Base-by-base conservation (phyloP, 2,329 filamentous ascomycete species). In the Tolypocladium nubicola region DNA sequence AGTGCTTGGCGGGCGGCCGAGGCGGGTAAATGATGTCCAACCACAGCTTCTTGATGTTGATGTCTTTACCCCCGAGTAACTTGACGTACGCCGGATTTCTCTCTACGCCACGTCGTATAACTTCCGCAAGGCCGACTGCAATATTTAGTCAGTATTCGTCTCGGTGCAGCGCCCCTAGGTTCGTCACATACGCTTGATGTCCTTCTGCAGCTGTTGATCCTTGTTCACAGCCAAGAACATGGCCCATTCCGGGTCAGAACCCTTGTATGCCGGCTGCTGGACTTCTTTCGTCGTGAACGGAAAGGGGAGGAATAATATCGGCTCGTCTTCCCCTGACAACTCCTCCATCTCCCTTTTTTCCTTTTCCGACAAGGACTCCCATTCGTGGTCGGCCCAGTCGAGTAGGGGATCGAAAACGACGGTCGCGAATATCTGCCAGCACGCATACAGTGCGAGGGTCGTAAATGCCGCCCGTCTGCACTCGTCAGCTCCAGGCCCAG, bases 221-320 rank as follows among this genome's bases (percentile, higher is more conserved):
- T 77, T 77, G 60, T 77, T 81, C n/a, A 87, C 72, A 57, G 78
- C 78, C 19, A 84, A 65, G 61, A 85, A 88, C 53, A 76, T 74
- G 60, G 76, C 72, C 83, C 82, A 88, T 67, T 88, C 86, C 3
- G 84, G 84, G 62, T 86, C 83, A 33, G 72, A 73, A 55, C 77
- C 77, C 59, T 73, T 75, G 65, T 85, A 86, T 2, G 78, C 79
- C 37, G 70, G 66, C 37, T 77, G 75, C 19, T 75, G 70, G 21
- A 83, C 69, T 58, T 73, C 62, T 54, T 75, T 76, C 1, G 76
- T 81, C 2, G 81, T 83, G 49, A 83, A 82, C 4, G 83, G 83
- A 55, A 88, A 79, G 0, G 85, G 82, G 9, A 88, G 77, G 59
- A 87, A 87, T 6, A 77, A 23, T 16, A 78, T 61, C 1, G 77